These are phyloP conservation scores for Penicillium sp. DNA, from an alignment of 2,329 filamentous ascomycete genomes.

Conservation along the genomic window DNA sequence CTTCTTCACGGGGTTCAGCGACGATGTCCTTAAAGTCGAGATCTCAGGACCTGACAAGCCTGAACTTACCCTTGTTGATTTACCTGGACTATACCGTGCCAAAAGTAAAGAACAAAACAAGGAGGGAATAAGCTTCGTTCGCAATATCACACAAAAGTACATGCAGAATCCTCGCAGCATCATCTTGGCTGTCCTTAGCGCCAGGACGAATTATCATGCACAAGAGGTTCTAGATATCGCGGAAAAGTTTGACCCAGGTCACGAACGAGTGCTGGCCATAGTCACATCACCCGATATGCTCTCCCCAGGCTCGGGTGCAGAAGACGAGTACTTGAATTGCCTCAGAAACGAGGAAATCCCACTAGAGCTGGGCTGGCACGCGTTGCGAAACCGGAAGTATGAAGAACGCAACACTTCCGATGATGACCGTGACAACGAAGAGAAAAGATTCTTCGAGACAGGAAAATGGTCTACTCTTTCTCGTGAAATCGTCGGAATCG, in stretches of 20 bases:
- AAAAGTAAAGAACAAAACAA: slow-evolving; percentile 58
- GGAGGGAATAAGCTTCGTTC: slow-evolving; percentile 58
- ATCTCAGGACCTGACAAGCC: slow-evolving; percentile 64
- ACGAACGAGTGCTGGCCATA: slow-evolving; percentile 47
- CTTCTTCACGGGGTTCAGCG: slow-evolving; percentile 25
- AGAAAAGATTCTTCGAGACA: slow-evolving; percentile 39
- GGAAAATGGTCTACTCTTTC: slow-evolving; percentile 32
- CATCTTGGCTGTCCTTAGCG: slow-evolving; percentile 60
- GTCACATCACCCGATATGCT: slow-evolving; percentile 54
- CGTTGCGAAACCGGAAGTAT: slow-evolving; percentile 50
- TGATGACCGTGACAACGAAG: slow-evolving; percentile 34
- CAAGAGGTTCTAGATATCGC: slow-evolving; percentile 61
- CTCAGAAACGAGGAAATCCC: slow-evolving; percentile 46
- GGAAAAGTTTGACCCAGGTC: slow-evolving; percentile 35
- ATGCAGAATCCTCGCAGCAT: slow-evolving; percentile 64
- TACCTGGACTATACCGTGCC: slow-evolving; percentile 63
- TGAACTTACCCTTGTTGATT: slow-evolving; percentile 64
- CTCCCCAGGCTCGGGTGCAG: slow-evolving; percentile 38
- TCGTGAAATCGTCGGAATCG: slow-evolving; percentile 35
- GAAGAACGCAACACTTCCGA: slow-evolving; percentile 35
- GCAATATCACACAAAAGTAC: slow-evolving; percentile 55
- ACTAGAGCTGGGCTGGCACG: slow-evolving; percentile 56
- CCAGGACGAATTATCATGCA: slow-evolving; percentile 57
- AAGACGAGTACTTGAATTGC: slow-evolving; percentile 41
- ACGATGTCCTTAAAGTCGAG: slow-evolving; percentile 63